Evolutionary conservation across 257 asterid species (phyloP).

Genomic region (Paulownia fortunei): DNA sequence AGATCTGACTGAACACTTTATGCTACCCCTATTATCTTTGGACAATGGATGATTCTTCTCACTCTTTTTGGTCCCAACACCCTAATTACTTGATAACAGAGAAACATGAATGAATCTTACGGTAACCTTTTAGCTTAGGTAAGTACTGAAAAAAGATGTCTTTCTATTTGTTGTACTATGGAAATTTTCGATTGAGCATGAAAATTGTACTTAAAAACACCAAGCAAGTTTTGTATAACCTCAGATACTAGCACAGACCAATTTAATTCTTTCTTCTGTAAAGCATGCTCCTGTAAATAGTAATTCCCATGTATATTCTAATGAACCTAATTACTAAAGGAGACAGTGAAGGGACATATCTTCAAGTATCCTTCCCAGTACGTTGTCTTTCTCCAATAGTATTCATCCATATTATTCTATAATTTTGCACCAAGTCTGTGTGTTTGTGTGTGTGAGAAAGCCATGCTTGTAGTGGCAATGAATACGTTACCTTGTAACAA

Average conservation of each 20-base stretch:
- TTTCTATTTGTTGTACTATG: neutral
- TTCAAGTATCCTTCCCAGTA: too few relatives aligned
- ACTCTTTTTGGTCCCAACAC: neutral
- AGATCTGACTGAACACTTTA: neutral
- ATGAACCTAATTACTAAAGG: too few relatives aligned
- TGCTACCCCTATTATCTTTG: neutral
- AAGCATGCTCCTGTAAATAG: too few relatives aligned
- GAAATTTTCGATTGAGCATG: too few relatives aligned
- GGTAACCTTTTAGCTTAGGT: neutral
- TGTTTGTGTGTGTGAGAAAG: neutral
- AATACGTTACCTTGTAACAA: constrained; percentile 42
- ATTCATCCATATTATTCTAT: too few relatives aligned
- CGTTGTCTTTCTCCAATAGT: too few relatives aligned
- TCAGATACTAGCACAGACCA: too few relatives aligned
- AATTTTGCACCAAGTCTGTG: neutral
- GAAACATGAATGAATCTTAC: neutral
- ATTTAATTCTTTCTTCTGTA: too few relatives aligned
- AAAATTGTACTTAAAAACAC: neutral
- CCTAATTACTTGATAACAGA: neutral
- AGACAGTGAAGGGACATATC: too few relatives aligned
- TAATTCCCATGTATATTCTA: too few relatives aligned
- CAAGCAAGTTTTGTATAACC: neutral
- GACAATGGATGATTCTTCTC: neutral
- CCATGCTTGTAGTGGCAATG: neutral
- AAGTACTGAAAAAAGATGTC: neutral